Evolutionary conservation across 768 basidiomycete genomes (phyloP), one percentile per base, ranked within the genome.

Genomic region (Agaricus subrufescens): DNA sequence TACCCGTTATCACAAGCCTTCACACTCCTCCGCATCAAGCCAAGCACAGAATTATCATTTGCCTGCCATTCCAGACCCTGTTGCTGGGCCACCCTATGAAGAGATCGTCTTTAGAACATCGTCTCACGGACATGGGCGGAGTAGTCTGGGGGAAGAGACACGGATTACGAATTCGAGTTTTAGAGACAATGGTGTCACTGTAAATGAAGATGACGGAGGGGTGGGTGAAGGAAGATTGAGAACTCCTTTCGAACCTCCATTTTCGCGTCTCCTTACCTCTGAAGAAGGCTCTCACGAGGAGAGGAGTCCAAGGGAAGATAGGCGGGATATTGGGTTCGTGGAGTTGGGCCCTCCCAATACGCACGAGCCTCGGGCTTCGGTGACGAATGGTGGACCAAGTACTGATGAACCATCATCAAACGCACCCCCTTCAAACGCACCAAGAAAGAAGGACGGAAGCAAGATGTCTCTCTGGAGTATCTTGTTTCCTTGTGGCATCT

Each of bases 41-140:
- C 46, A 40, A 4, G 10, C 50, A 60, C 39, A 57, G 46, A 50
- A 53, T 46, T 30, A 43, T 47, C 52, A 38, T 42, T 47, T 56
- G 3, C 50, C 54, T 49, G 25, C 54, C 58, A 62, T 63, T 60
- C 42, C 54, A 9, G 70, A 69, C 14, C 69, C 67, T 7, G 67
- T 78, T 14, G 74, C 70, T 11, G 76, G 79, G 1, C 76, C 73
- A 2, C 72, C 76, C 2, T 77, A 77, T 54, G 77, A 78, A 57
- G 69, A 75, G 49, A 62, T 74, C 19, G 45, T 60, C 15, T 31
- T 52, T 34, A 44, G 42, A 54, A 49, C 38, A 6, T 39, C 43
- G 44, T 12, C n/a, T 4, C 48, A 43, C 6, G 58, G 42, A 8
- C 48, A 43, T 3, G 58, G 42, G 23, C 47, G 44, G 19, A 59